Percentiles rank a stretch among this genome's conserved stretches.
Evolutionary conservation across 495 filamentous ascomycete species (phyloP).

Genomic region (Aspergillus diversus): DNA sequence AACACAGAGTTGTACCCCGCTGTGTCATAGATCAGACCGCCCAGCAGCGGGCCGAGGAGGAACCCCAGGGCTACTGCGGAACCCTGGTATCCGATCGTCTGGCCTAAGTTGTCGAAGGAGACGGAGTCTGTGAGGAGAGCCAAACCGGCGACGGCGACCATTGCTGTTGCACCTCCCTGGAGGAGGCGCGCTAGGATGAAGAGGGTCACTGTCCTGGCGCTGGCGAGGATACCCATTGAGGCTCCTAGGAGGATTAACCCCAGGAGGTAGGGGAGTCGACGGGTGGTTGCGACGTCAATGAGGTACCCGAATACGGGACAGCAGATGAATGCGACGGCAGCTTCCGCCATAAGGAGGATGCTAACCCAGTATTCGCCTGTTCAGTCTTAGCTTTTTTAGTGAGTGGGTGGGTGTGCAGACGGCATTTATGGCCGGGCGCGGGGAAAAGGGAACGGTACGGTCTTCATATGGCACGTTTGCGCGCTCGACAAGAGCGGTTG

Average conservation of each 20-base stretch:
- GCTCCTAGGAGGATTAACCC: slow-evolving; percentile 59
- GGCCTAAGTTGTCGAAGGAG: slow-evolving; percentile 57
- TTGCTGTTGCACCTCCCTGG: slow-evolving; percentile 63
- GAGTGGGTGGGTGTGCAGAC: background rate
- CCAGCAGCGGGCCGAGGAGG: slow-evolving; percentile 57
- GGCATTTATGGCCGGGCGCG: background rate
- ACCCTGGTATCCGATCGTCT: slow-evolving; percentile 51
- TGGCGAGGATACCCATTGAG: slow-evolving; percentile 60
- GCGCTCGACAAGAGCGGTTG: slow-evolving; percentile 60
- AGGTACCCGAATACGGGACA: slow-evolving; percentile 61
- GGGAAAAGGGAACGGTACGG: slow-evolving; percentile 54
- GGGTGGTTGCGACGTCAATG: slow-evolving; percentile 52
- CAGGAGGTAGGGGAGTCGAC: slow-evolving; percentile 58
- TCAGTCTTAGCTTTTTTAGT: background rate
- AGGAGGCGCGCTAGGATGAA: slow-evolving; percentile 61
- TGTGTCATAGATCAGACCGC: slow-evolving; percentile 62
- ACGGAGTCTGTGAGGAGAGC: slow-evolving; percentile 65
- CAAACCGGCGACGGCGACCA: slow-evolving; percentile 67
- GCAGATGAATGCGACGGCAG: slow-evolving; percentile 58
- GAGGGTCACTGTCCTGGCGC: slow-evolving; percentile 53
- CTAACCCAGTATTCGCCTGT: slow-evolving; percentile 41
- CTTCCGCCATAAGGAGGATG: slow-evolving; percentile 62
- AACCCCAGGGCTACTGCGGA: slow-evolving; percentile 39
- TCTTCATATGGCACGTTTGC: slow-evolving; percentile 54
- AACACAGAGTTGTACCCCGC: slow-evolving; percentile 65